These are phyloP conservation scores for Apiosordaria backusii DNA, from an alignment of 495 filamentous ascomycete species.

Conservation along the genomic window DNA sequence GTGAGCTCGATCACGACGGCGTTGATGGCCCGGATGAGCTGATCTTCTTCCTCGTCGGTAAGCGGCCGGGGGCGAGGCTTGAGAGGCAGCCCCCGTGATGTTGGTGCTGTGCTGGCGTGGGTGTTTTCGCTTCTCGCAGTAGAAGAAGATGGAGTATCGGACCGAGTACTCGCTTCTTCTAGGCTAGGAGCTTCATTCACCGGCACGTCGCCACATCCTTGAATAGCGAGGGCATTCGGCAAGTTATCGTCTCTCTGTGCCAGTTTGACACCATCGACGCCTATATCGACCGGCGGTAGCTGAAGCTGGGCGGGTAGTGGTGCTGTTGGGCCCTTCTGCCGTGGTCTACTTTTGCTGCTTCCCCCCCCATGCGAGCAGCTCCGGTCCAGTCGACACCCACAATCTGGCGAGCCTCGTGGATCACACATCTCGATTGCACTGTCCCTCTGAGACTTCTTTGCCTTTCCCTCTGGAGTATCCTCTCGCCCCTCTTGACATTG, in stretches of 20 bases:
- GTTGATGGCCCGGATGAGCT: constrained; percentile 3
- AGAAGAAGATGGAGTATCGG: background rate
- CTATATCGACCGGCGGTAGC: background rate
- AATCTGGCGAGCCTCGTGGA: background rate
- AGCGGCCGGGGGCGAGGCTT: background rate
- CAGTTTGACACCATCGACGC: background rate
- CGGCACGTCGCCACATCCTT: background rate
- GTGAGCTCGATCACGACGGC: background rate
- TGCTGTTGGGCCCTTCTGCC: background rate
- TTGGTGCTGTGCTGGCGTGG: background rate
- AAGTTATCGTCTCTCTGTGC: background rate
- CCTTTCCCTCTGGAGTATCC: background rate
- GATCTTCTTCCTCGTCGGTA: background rate
- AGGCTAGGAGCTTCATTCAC: background rate
- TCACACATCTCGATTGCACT: constrained; percentile 9
- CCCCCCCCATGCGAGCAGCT: constrained; percentile 11
- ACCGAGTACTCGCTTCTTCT: background rate
- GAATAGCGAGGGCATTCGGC: background rate
- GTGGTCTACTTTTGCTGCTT: background rate
- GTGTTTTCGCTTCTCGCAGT: background rate
- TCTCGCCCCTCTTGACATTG: background rate
- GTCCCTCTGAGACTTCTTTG: background rate
- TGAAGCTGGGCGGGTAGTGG: background rate
- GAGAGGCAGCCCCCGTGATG: background rate
- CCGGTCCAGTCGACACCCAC: constrained; percentile 5